phyloP scores from a whole-genome alignment of 2,329 filamentous ascomycete genomes.

The Pestalotiopsis sp. region DNA sequence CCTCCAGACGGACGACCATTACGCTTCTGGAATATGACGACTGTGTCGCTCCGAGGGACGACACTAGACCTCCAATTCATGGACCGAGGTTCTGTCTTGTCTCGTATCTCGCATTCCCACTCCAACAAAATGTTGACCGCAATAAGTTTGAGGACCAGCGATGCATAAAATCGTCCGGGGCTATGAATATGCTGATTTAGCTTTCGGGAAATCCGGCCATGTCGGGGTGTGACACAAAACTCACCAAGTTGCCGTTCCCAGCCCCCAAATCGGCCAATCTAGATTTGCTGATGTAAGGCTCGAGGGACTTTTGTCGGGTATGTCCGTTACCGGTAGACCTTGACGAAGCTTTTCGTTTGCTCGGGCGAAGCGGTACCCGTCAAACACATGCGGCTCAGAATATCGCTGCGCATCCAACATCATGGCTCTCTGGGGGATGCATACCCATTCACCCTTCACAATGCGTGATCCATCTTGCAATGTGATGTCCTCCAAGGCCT shows the following conservation, averaged over 20 bases:
- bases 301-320: constrained; percentile 2
- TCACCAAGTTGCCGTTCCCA: constrained; percentile 2
- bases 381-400: neutral
- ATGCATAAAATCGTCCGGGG: constrained; percentile 11
- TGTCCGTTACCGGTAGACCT: neutral
- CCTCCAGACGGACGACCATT: neutral
- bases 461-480: neutral
- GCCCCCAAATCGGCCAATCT: constrained; percentile 4
- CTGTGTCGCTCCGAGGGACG: constrained; percentile 4
- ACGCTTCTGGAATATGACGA: constrained; percentile 2
- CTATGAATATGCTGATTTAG: neutral
- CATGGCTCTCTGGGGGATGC: neutral
- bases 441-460: neutral
- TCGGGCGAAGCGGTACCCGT: neutral
- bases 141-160: constrained; percentile 7
- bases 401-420: neutral
- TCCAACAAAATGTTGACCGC: neutral
- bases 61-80: constrained; percentile 10
- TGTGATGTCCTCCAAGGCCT: neutral
- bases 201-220: neutral
- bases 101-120: constrained; percentile 7
- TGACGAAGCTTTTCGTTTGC: neutral
- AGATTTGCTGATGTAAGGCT: neutral
- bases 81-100: neutral
- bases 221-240: neutral